Base-by-base conservation (phyloP, 352 stramenopile genomes). In the Plasmopara viticola region DNA sequence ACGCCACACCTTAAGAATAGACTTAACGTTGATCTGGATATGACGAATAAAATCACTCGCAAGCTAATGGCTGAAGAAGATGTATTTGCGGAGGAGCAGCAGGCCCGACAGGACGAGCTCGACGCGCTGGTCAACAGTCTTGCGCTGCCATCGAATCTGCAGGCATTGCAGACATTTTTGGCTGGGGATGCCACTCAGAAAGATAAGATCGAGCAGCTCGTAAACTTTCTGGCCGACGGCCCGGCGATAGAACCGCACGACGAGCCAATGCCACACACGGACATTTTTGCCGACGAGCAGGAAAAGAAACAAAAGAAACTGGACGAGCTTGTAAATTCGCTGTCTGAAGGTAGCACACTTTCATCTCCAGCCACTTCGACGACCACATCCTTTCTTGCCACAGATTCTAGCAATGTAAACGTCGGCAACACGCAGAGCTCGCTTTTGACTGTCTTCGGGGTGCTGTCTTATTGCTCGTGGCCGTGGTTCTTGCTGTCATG, bases 271-370 rank as follows among this genome's bases (percentile, higher is more conserved):
- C 44, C 48, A 6, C 15, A 51, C 31, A 25, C 20, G 20, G 48
- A 67, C 9, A 46, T 67, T 13, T 67, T 63, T 17, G 59, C 52
- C n/a, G 52, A 65, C 41, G 53, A 61, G 42, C 53, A 65, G 41
- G 18, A n/a, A 47, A 28, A 57, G 41, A 44, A 45, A 31, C 45
- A 65, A 42, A 51, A 65, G 46, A 25, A 29, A 17, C 35, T 65
- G 9, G 53, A 60, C 9, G n/a, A 51, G 9, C 39, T 70, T 14
- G 48, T 66, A 34, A 44, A 66, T 53, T 47, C 29, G 7, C 48
- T 67, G 28, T 35, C 48, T 18, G 47, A 7, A 25, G 20, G 1
- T 25, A 25, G 20, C 20, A 25, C 20, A 25, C 75, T 73, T 25
- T 25, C 20, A 25, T 25, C 20, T 25, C 20, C 20, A 25, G 20